A percentile compares a stretch with the other conserved stretches of the same genome.
phyloP scores from a whole-genome alignment of 169 alveolate genomes.

The Neospora caninum region DNA sequence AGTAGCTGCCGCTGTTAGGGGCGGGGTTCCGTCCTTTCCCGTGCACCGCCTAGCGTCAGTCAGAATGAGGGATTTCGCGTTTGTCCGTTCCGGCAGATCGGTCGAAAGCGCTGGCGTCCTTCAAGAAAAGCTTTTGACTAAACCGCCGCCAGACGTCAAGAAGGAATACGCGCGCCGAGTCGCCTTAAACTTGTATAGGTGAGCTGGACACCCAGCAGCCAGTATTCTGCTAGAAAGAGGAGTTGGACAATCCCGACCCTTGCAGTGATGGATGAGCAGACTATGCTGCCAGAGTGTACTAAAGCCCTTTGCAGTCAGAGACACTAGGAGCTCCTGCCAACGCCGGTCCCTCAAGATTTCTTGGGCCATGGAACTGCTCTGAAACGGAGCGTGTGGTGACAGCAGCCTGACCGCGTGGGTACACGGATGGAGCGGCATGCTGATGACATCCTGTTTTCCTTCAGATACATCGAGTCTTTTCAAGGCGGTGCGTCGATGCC shows the following conservation, averaged over 20 bases:
- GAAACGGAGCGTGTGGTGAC: not conserved
- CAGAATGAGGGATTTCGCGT: too few species aligned
- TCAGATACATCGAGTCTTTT: conserved; percentile 49
- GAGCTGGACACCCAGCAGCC: not conserved
- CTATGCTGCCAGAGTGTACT: too few species aligned
- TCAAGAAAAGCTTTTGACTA: conserved; percentile 35
- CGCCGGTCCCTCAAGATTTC: too few species aligned
- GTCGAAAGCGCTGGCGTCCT: conserved; percentile 32
- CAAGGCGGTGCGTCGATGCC: conserved; percentile 59
- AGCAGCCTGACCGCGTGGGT: not conserved
- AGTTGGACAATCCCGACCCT: not conserved
- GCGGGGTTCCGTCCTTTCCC: too few species aligned
- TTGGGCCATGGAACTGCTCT: too few species aligned
- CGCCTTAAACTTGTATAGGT: conserved; percentile 53
- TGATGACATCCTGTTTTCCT: not conserved
- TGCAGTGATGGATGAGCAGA: not conserved
- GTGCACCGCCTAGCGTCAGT: too few species aligned
- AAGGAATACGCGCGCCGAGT: conserved; percentile 58
- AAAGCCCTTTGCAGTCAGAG: too few species aligned
- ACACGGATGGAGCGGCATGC: not conserved
- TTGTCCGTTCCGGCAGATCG: not conserved
- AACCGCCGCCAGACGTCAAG: conserved; percentile 42
- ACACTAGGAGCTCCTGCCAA: too few species aligned
- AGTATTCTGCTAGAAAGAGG: not conserved
- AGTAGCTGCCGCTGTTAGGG: too few species aligned